Conservation (phyloP, 768 basidiomycete species). For the Tephrocybe sp. region DNA sequence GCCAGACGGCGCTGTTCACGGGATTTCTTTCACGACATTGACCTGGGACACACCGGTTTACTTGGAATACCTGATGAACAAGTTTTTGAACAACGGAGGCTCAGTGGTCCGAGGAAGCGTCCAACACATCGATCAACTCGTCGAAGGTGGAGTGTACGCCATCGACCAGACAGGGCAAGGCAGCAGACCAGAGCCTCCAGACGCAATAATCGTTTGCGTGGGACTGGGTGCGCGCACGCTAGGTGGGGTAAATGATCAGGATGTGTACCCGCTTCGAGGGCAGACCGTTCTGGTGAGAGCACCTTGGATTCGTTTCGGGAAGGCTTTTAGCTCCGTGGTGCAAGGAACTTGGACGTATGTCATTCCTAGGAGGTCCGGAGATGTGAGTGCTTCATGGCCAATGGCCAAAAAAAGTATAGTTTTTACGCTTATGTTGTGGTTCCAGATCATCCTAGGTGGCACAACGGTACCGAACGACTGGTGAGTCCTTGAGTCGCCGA, state of each 20-base stretch:
- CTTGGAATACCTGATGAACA: constrained; percentile 58
- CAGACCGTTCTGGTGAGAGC: constrained; percentile 79
- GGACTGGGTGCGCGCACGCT: constrained; percentile 74
- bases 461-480: constrained; percentile 60
- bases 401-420: too few species aligned
- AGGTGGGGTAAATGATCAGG: constrained; percentile 77
- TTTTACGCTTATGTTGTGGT: background rate
- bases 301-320: constrained; percentile 60
- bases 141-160: constrained; percentile 46
- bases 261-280: constrained; percentile 75
- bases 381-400: constrained; percentile 33
- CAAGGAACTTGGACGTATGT: constrained; percentile 64
- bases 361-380: constrained; percentile 60
- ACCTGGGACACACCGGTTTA: constrained; percentile 64
- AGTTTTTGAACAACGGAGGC: constrained; percentile 58
- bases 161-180: too few species aligned
- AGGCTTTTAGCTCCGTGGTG: constrained; percentile 40
- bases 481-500: too few species aligned
- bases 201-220: constrained; percentile 66
- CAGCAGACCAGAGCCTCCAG: too few species aligned
- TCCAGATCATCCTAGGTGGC: constrained; percentile 58
- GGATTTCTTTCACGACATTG: constrained; percentile 56
- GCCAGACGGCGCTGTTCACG: constrained; percentile 34
- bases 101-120: constrained; percentile 47
- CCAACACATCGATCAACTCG: constrained; percentile 62